These are phyloP conservation scores for Dentipellis fragilis DNA, from an alignment of 768 basidiomycete genomes.

Conservation along the genomic window DNA sequence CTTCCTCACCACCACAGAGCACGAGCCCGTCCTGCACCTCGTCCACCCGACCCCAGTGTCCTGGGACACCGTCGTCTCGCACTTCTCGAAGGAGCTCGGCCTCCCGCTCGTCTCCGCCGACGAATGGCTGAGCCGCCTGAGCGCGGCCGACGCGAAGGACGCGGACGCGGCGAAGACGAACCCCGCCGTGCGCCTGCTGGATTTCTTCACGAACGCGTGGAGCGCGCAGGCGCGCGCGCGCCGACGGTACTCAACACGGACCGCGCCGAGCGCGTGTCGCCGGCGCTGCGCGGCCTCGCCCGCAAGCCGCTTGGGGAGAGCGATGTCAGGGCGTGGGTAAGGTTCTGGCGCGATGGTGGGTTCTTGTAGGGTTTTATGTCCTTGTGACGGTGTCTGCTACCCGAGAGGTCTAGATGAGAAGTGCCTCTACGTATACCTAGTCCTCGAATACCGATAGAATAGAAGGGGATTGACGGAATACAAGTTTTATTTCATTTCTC, in stretches of 20 bases:
- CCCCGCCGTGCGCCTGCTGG: slow-evolving; percentile 16
- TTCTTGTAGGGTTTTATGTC: not conserved
- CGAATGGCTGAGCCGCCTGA: slow-evolving; percentile 26
- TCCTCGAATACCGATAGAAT: not conserved
- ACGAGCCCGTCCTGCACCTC: slow-evolving; percentile 23
- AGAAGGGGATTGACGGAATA: not conserved
- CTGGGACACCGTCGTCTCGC: slow-evolving; percentile 23
- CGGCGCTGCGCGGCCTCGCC: not conserved
- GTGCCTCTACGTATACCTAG: not conserved
- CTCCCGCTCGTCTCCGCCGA: slow-evolving; percentile 24
- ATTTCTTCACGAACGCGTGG: slow-evolving; percentile 11
- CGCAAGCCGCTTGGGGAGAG: not conserved
- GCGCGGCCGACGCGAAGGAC: slow-evolving; percentile 3
- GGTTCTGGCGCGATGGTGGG: slow-evolving; percentile 9
- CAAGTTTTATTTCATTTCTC: not conserved
- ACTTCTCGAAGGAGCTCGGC: slow-evolving; percentile 13
- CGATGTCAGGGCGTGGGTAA: slow-evolving; percentile 8
- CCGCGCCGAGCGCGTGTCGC: slow-evolving; percentile 4
- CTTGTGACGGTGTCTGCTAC: too few relatives aligned
- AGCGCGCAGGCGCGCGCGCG: not conserved
- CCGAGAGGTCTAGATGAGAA: not conserved
- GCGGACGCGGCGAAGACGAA: not conserved
- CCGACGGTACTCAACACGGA: not conserved
- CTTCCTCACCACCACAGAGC: slow-evolving; percentile 16
- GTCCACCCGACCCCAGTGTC: slow-evolving; percentile 27